Percentiles rank a stretch among this genome's conserved stretches.
Conservation (phyloP, 2,329 filamentous ascomycete genomes). For the Penicillium sp. region DNA sequence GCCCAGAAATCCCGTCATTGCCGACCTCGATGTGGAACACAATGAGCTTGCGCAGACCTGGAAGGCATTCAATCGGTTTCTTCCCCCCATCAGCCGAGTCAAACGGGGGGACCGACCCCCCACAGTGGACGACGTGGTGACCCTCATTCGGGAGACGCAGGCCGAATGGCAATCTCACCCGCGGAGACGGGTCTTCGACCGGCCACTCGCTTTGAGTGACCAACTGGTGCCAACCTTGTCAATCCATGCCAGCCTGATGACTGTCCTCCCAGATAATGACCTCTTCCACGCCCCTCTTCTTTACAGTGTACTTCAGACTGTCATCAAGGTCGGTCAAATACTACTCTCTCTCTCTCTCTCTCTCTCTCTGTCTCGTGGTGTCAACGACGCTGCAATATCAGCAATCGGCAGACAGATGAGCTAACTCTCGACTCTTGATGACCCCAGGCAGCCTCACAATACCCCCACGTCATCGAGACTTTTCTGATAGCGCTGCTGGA, state of each 20-base stretch:
- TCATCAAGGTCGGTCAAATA: conserved; percentile 31
- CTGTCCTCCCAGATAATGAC: conserved; percentile 23
- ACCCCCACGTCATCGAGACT: conserved; percentile 32
- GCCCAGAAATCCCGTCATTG: conserved; percentile 25
- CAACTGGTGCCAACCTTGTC: conserved; percentile 26
- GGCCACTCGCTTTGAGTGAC: conserved; percentile 23
- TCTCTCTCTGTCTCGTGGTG: no score
- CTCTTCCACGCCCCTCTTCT: conserved; percentile 28
- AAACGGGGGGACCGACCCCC: conserved; percentile 25
- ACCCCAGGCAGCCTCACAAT: conserved; percentile 29
- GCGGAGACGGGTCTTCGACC: conserved; percentile 22
- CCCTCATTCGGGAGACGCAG: conserved; percentile 24
- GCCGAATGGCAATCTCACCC: conserved; percentile 24
- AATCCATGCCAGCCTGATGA: conserved; percentile 23
- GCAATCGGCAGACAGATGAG: not conserved
- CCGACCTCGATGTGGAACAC: conserved; percentile 34
- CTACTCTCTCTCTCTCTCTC: not conserved
- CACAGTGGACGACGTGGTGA: conserved; percentile 24
- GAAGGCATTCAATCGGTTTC: conserved; percentile 29
- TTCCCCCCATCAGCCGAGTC: conserved; percentile 25
- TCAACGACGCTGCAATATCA: not conserved
- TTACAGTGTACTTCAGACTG: conserved; percentile 32
- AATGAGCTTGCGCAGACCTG: conserved; percentile 34
- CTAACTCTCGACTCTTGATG: not conserved
- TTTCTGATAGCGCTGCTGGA: conserved; percentile 28